Evolutionary conservation across 2,329 filamentous ascomycete genomes (phyloP).

Genomic region (Fusarium pseudocircinatum): DNA sequence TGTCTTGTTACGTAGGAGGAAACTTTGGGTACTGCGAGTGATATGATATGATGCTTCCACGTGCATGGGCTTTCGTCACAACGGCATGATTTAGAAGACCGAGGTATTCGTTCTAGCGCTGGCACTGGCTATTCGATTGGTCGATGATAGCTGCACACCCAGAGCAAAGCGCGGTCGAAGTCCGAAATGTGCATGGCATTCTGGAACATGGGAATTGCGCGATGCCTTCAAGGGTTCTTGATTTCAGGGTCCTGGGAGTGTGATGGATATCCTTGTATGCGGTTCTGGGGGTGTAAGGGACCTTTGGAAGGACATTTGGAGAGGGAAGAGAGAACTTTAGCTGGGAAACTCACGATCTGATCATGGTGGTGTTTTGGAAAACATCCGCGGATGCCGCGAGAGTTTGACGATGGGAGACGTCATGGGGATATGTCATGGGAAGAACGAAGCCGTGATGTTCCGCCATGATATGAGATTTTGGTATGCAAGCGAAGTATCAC

Average conservation of each 20-base stretch:
- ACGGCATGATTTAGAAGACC: background rate
- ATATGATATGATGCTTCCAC: conserved; percentile 24
- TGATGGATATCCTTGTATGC: background rate
- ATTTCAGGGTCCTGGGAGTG: background rate
- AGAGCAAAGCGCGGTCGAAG: background rate
- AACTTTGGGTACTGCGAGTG: background rate
- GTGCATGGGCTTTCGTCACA: conserved; percentile 1
- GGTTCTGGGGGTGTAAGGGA: background rate
- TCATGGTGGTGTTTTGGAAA: background rate
- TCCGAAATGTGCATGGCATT: background rate
- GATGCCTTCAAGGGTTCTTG: background rate
- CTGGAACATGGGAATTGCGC: background rate
- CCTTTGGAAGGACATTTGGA: background rate
- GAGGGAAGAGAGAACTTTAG: background rate
- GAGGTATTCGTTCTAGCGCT: background rate
- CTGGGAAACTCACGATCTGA: background rate
- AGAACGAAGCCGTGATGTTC: too few relatives aligned
- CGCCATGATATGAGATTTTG: background rate
- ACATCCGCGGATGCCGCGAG: background rate
- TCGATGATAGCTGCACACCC: background rate
- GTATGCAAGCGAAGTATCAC: too few relatives aligned
- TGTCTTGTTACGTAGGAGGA: background rate
- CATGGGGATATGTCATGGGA: background rate
- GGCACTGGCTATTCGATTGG: too few relatives aligned
- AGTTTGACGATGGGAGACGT: background rate